Base-by-base conservation (phyloP, 2,329 filamentous ascomycete genomes). In the Fonsecaea monophora region DNA sequence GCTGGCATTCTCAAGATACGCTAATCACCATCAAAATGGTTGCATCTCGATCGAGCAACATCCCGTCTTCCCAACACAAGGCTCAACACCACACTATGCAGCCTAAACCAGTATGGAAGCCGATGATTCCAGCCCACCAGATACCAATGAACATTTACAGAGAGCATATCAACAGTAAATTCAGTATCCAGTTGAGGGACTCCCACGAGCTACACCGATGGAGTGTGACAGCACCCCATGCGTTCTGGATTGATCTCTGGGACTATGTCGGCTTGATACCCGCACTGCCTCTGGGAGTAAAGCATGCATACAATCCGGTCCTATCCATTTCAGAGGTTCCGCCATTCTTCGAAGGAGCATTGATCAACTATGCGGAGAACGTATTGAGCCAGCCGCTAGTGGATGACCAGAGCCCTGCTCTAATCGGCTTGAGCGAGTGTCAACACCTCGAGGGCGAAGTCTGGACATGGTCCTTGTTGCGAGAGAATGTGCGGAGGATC, bases 171-270 rank as follows among this genome's bases (percentile, higher is more conserved):
- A 65, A 65, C 62, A 25, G 37, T 3, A 53, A 48, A 12, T 60
- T 53, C 56, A 4, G 34, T 40, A 45, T 60, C 13, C 42, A 6
- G 13, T 21, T 62, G 13, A 54, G 21, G 34, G 35, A 54, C 42
- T 75, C 77, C 5, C 73, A 76, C 53, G 77, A 80, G 3, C 73
- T 81, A 21, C 78, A 81, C 12, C 71, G 68, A 65, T 81, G 79
- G 78, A 78, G 75, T 35, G 75, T 79, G 6, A 67, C 73, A 1
- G 72, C 75, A 13, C 73, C 77, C 2, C 78, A 81, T 35, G 74
- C 77, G 10, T 81, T 81, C 67, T 81, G 79, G 79, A 73, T 77
- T 15, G 76, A 80, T 67, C 68, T 81, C n/a, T 79, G 79, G 65
- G 60, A 71, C 10, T 80, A 77, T 62, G 74, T 78, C 0, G 72